Conservation (phyloP, 2,329 filamentous ascomycete species). For the Xylariales sp. region DNA sequence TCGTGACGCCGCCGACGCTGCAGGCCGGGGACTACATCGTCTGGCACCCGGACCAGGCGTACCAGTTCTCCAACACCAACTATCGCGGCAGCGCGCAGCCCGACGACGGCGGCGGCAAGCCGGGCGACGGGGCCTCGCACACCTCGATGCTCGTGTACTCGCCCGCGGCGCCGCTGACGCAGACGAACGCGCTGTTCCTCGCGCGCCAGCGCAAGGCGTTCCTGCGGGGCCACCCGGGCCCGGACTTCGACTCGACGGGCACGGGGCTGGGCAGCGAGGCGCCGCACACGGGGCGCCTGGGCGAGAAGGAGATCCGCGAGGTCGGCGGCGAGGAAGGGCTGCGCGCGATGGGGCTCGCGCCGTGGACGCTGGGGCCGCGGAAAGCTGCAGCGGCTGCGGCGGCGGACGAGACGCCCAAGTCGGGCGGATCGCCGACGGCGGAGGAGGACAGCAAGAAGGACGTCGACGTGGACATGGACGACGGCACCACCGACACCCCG, state of each 20-base stretch:
- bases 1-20: conserved; percentile 66
- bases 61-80: conserved; percentile 60
- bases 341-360: conserved; percentile 68
- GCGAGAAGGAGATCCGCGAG: conserved; percentile 63
- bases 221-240: conserved; percentile 63
- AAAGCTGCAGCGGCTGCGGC: conserved; percentile 47
- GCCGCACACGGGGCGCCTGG: conserved; percentile 60
- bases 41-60: conserved; percentile 69
- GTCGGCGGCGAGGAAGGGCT: conserved; percentile 63
- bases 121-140: conserved; percentile 26
- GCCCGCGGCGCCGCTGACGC: conserved; percentile 66
- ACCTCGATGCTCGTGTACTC: conserved; percentile 66
- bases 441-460: conserved; percentile 35
- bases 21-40: conserved; percentile 68
- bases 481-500: conserved; percentile 39
- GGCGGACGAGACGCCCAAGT: conserved; percentile 36
- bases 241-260: conserved; percentile 67
- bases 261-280: conserved; percentile 63
- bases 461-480: conserved; percentile 41
- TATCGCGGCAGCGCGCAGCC: conserved; percentile 40
- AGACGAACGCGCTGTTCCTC: conserved; percentile 68
- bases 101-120: conserved; percentile 32
- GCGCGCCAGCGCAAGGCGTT: conserved; percentile 69
- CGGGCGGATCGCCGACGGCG: conserved; percentile 36
- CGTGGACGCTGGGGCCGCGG: conserved; percentile 56